Conservation (phyloP, 2,329 filamentous ascomycete species). For the Blastomyces percursus region DNA sequence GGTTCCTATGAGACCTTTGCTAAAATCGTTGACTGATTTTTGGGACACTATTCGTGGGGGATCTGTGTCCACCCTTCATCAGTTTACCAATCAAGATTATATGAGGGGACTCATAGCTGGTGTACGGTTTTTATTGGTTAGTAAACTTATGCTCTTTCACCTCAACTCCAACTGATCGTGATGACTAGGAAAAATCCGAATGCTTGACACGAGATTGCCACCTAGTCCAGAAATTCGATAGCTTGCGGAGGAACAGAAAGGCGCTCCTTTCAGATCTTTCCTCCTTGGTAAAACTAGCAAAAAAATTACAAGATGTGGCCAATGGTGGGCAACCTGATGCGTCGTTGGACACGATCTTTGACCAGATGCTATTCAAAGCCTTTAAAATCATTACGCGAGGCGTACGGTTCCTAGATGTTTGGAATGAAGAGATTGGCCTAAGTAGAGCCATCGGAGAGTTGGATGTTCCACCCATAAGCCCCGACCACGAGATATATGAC, state of each 20-base stretch:
- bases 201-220: conserved; percentile 74
- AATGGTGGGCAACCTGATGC: conserved; percentile 35
- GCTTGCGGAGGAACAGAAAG: conserved; percentile 70
- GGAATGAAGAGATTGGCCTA: conserved; percentile 50
- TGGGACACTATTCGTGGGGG: conserved; percentile 82
- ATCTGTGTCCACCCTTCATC: conserved; percentile 60
- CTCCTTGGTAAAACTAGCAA: conserved; percentile 76
- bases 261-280: conserved; percentile 82
- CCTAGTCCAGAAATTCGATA: conserved; percentile 63
- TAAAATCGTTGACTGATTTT: conserved; percentile 79
- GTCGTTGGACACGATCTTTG: conserved; percentile 50
- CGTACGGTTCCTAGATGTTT: conserved; percentile 77
- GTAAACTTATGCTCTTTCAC: conserved; percentile 27
- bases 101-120: conserved; percentile 90
- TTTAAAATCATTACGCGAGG: conserved; percentile 90
- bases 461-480: conserved; percentile 19
- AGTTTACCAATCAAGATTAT: conserved; percentile 85
- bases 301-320: conserved; percentile 67
- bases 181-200: conserved; percentile 64
- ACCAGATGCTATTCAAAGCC: conserved; percentile 86
- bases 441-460: conserved; percentile 32
- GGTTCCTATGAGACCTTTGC: conserved; percentile 68
- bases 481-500: conserved; percentile 18
- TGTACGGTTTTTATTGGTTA: conserved; percentile 76
- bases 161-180: conserved; percentile 16